A percentile compares a stretch with the other conserved stretches of the same genome.
These are phyloP conservation scores for Schrenkiella parvula DNA, from an alignment of 345 rosid species.

Conservation along the genomic window DNA sequence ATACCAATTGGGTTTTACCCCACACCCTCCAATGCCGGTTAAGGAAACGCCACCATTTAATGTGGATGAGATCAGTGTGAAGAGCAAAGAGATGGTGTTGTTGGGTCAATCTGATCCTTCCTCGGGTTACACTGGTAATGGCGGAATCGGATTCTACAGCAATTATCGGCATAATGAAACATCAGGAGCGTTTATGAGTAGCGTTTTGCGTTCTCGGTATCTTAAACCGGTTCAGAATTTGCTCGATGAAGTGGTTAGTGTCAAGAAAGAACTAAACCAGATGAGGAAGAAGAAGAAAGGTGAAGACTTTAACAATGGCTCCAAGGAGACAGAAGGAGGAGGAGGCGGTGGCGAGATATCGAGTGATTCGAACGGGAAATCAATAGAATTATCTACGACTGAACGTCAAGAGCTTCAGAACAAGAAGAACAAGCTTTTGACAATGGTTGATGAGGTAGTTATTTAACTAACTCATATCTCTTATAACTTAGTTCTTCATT, in stretches of 20 bases:
- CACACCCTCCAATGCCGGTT: slow-evolving; percentile 26
- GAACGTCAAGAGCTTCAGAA: slow-evolving; percentile 83
- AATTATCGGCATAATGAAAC: slow-evolving; percentile 24
- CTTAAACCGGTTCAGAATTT: slow-evolving; percentile 76
- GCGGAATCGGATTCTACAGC: slow-evolving; percentile 25
- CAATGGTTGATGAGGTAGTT: slow-evolving; percentile 81
- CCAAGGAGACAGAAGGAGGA: slow-evolving; percentile 41
- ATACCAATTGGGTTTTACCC: slow-evolving; percentile 34
- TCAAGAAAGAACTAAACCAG: slow-evolving; percentile 63
- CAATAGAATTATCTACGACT: slow-evolving; percentile 53
- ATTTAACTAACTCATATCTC: slow-evolving; percentile 1
- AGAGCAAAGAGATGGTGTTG: slow-evolving; percentile 30
- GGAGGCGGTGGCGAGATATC: slow-evolving; percentile 30
- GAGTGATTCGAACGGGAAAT: slow-evolving; percentile 17
- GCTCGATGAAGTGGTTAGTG: slow-evolving; percentile 81
- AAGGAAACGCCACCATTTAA: slow-evolving; percentile 30
- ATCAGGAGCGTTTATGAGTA: slow-evolving; percentile 35
- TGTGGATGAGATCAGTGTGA: slow-evolving; percentile 33
- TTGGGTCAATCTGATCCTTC: slow-evolving; percentile 35
- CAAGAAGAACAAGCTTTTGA: slow-evolving; percentile 72
- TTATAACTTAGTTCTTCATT: neutral
- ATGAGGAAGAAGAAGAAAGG: slow-evolving; percentile 47
- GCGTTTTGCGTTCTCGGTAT: slow-evolving; percentile 49
- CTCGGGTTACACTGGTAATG: slow-evolving; percentile 28
- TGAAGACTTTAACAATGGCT: slow-evolving; percentile 36